Base-by-base conservation (phyloP, 768 basidiomycete species). In the Pisolithus albus region DNA sequence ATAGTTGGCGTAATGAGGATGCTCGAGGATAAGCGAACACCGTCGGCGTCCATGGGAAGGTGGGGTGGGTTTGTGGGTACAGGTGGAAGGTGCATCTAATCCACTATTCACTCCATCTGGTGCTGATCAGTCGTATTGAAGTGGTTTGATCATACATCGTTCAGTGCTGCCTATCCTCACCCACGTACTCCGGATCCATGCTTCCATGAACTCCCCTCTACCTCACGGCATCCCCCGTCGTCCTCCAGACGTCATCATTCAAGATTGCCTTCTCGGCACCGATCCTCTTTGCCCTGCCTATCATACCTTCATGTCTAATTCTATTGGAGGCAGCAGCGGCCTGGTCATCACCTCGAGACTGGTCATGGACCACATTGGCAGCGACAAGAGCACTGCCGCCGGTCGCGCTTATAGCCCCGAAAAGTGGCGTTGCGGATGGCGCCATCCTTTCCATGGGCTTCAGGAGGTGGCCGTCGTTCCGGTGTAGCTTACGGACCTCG, bases 371-470 rank as follows among this genome's bases (percentile, higher is more conserved):
- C 70, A 73, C 50, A 69, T 76, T 23, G 73, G 74, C 23, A 72
- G 65, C 13, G 59, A 58, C 52, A 62, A 59, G 11, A 72, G 72
- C 41, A 76, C 72, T 4, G 64, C 64, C 40, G 40, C 30, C 6
- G 59, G 64, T 4, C 69, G 72, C 47, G 32, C 46, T 3, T 61
- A 64, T 10, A 65, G 68, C 30, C 41, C 53, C 10, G 64, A 70
- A 28, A 70, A 72, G 51, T 75, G 73, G 72, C 64, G 67, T 50
- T 76, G 74, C 52, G 69, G 72, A n/a, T 75, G 72, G 74, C 64
- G 73, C 19, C 72, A 74, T 61, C 66, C 72, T 24, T 74, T 75
- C 50, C 72, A 76, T 56, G 73, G 72, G 26, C 58, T 60, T 18
- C 54, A 60, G 11, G 69, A 69, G 40, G 68, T 70, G 1, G 61